A percentile compares a stretch with the other conserved stretches of the same genome.
Conservation (phyloP, 768 basidiomycete species). For the Russula dissimulans region DNA sequence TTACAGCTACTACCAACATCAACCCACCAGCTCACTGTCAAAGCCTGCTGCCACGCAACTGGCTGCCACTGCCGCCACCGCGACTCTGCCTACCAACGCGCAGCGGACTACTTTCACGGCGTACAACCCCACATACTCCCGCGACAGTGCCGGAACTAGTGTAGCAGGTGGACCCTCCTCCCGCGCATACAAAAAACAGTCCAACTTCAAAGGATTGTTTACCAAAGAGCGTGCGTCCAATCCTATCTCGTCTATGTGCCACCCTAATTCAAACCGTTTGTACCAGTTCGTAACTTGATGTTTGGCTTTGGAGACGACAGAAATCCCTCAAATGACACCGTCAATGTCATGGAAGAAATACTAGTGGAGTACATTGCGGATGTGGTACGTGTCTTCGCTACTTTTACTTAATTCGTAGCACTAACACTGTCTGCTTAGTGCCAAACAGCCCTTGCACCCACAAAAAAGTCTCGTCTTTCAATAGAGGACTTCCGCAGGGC, state of each 20-base stretch:
- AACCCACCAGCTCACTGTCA: slow-evolving; percentile 9
- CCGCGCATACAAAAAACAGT: slow-evolving; percentile 50
- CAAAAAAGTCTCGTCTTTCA: slow-evolving; percentile 65
- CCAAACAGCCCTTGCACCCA: slow-evolving; percentile 58
- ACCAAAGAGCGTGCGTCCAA: slow-evolving; percentile 64
- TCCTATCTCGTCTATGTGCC: too few species aligned
- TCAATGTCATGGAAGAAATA: slow-evolving; percentile 90
- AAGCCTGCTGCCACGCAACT: slow-evolving; percentile 22
- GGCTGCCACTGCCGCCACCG: slow-evolving; percentile 11
- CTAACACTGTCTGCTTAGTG: slow-evolving; percentile 39
- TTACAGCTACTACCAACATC: slow-evolving; percentile 43
- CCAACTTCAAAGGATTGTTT: slow-evolving; percentile 67
- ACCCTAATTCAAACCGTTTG: not conserved
- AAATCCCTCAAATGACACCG: slow-evolving; percentile 79
- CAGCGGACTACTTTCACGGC: slow-evolving; percentile 26
- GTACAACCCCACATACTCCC: slow-evolving; percentile 34
- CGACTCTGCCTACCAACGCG: slow-evolving; percentile 17
- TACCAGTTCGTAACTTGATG: slow-evolving; percentile 73
- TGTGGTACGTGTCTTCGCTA: slow-evolving; percentile 47
- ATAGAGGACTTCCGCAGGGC: slow-evolving; percentile 80
- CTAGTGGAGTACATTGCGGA: slow-evolving; percentile 86
- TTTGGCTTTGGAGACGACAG: slow-evolving; percentile 92
- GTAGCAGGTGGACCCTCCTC: slow-evolving; percentile 32
- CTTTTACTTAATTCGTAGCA: slow-evolving; percentile 1
- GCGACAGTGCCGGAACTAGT: slow-evolving; percentile 40